Evolutionary conservation across 129 eudicot species (phyloP), one percentile per base, ranked within the genome.

Genomic region (Smallanthus sonchifolius): DNA sequence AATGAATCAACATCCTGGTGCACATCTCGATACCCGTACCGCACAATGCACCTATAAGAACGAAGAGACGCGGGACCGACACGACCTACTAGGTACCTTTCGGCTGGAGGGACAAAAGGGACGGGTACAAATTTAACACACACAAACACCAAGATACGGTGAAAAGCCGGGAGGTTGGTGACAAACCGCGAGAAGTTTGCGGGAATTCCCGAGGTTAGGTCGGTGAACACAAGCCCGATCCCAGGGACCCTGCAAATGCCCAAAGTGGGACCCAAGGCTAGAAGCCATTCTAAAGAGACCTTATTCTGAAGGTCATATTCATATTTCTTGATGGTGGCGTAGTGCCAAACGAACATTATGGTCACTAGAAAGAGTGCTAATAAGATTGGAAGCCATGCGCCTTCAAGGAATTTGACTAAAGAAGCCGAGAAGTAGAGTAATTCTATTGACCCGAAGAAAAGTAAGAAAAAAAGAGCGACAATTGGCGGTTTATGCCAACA

Each of bases 281-380:
- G 75, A n/a, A 92, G 86, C 97, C 97, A 92, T 64, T 92, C 96
- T 55, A 92, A 71, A 1, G 97, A 89, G 16, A 92, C 98, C 72
- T 92, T 92, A 85, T 92, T 92, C 79, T 89, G 96, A 84, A 89
- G 94, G 72, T 92, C 98, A 37, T 84, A 92, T 72, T 89, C 96
- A 30, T 92, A 92, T 75, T 89, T 92, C 67, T 87, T 85, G 56
- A 80, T 71, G 14, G 87, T 85, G 67, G 91, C 90, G 40, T 92
- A 92, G 80, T 92, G 96, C 98, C 98, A 92, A 57, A 92, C 87
- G 63, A 87, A 85, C 98, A 92, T 92, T 76, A 92, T 24, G 5
- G 96, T 85, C 4, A 92, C 84, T 6, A 92, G 87, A 76, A 92
- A 82, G 72, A 92, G 90, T 2, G 98, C 88, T n/a, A 92, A 87